Conservation (phyloP, 225 moss, liverwort and hornwort genomes). For the Polytrichum formosum region DNA sequence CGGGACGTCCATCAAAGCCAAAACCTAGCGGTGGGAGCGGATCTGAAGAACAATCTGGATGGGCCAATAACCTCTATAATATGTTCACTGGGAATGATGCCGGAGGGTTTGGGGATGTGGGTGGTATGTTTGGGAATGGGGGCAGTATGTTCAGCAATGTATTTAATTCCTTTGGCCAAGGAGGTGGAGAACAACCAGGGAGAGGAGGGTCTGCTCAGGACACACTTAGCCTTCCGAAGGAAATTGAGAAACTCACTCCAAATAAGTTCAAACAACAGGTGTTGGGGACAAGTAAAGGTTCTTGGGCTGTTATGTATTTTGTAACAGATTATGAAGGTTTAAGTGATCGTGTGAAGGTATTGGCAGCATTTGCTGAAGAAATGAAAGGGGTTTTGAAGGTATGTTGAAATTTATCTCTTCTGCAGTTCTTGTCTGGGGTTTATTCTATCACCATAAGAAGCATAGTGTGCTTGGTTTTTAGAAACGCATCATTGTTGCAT, state of each 20-base stretch:
- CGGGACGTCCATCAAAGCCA: conserved; percentile 29
- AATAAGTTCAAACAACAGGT: conserved; percentile 39
- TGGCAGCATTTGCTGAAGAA: conserved; percentile 48
- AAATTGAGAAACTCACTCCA: conserved; percentile 31
- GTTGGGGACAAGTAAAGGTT: conserved; percentile 26
- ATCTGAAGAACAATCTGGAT: conserved; percentile 33
- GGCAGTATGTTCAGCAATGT: conserved; percentile 47
- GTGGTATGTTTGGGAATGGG: conserved; percentile 27
- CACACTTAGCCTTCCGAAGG: conserved; percentile 20
- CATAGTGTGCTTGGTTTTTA: too few species aligned
- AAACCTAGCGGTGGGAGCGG: conserved; percentile 14
- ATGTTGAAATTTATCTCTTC: conserved; percentile 8
- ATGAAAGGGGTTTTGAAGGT: conserved; percentile 54
- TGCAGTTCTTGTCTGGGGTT: neutral
- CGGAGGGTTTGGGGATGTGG: conserved; percentile 24
- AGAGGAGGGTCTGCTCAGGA: conserved; percentile 14
- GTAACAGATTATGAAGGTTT: conserved; percentile 32
- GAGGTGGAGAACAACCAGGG: conserved; percentile 18
- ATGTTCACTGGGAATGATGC: conserved; percentile 44
- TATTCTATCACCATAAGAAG: too few species aligned
- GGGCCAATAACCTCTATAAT: conserved; percentile 55
- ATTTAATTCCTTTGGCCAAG: conserved; percentile 35
- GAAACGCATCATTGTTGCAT: too few species aligned
- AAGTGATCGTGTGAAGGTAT: conserved; percentile 30
- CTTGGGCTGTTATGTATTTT: conserved; percentile 49